These are phyloP conservation scores for Coemansia asiatica DNA, from an alignment of 192 early-diverging fungal species.

Conservation along the genomic window DNA sequence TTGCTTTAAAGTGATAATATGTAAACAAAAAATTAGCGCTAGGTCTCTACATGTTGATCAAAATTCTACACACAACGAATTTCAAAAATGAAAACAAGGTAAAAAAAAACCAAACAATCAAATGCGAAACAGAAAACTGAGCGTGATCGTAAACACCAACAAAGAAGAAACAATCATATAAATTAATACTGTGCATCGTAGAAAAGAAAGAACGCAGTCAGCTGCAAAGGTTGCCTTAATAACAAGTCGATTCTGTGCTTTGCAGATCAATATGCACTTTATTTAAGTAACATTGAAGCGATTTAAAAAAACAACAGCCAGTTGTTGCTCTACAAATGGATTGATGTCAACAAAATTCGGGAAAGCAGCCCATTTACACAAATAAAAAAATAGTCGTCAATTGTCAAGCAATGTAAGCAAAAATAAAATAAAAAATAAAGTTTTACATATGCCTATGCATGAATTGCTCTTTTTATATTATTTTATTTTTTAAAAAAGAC, in stretches of 20 bases:
- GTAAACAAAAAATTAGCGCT: neutral
- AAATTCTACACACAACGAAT: neutral
- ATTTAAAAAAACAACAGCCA: neutral
- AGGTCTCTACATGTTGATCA: neutral
- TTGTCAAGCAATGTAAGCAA: neutral
- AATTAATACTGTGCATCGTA: neutral
- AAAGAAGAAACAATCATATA: neutral
- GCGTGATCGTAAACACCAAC: neutral
- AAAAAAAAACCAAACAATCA: no score
- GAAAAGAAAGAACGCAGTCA: neutral
- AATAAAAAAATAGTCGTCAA: neutral
- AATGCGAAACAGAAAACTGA: neutral
- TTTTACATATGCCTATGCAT: conserved; percentile 3
- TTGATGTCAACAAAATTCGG: neutral
- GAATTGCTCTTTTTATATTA: neutral
- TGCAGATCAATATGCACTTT: neutral
- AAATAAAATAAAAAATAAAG: neutral
- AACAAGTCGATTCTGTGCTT: neutral
- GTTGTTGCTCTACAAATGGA: neutral
- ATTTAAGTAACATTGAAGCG: neutral
- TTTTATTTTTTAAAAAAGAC: neutral
- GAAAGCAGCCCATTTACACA: neutral
- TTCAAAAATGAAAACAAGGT: neutral
- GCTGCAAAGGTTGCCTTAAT: neutral
- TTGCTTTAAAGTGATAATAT: neutral